Evolutionary conservation across 139 green algal species (phyloP).

Genomic region (Chlamydomonas schloesseri): DNA sequence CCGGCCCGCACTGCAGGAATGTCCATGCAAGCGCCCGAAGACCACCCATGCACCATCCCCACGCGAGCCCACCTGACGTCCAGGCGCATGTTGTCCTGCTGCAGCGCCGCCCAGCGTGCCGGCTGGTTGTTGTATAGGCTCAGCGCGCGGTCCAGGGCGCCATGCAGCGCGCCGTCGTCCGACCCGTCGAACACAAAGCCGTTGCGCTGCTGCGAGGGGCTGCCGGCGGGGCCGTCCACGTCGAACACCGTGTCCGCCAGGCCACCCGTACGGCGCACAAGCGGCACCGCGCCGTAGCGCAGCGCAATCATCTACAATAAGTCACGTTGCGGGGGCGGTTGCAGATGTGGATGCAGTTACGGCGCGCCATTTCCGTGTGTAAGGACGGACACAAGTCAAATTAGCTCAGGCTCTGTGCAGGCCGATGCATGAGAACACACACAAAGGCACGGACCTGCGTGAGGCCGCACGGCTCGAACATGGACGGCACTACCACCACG

Average conservation of each 20-base stretch:
- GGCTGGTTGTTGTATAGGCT: conserved; percentile 64
- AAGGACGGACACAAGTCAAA: no score
- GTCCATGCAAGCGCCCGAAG: background rate
- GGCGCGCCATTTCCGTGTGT: no score
- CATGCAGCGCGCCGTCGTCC: conserved; percentile 79
- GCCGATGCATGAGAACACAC: no score
- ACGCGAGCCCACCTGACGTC: conserved; percentile 26
- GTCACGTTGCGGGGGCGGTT: no score
- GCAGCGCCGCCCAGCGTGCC: conserved; percentile 60
- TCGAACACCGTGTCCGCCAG: conserved; percentile 91
- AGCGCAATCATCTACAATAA: conserved; percentile 77
- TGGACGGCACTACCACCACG: conserved; percentile 93
- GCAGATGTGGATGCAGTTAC: no score
- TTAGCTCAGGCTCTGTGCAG: no score
- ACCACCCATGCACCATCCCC: background rate
- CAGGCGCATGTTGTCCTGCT: conserved; percentile 64
- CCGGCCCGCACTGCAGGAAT: background rate
- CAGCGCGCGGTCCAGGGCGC: conserved; percentile 81
- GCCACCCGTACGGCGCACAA: conserved; percentile 82
- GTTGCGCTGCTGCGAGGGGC: conserved; percentile 61
- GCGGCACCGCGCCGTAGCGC: conserved; percentile 79
- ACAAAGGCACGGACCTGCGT: conserved; percentile 92
- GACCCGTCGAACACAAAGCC: conserved; percentile 93
- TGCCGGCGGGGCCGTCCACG: conserved; percentile 58
- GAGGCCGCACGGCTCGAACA: conserved; percentile 97